Conservation (phyloP, 2,329 filamentous ascomycete species). For the Colletotrichum horii region DNA sequence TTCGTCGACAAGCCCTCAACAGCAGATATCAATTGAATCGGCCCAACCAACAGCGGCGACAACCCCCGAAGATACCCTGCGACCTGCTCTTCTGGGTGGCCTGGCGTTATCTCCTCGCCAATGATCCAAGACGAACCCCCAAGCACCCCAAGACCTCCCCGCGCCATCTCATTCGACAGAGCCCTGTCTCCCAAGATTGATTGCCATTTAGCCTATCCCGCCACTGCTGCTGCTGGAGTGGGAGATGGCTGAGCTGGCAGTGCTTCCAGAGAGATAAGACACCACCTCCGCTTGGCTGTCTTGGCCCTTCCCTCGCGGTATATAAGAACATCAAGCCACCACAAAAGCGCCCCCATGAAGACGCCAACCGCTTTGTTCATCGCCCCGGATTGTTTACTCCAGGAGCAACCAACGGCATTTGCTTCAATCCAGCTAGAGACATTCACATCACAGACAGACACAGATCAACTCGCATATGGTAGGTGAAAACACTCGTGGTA, state of each 20-base stretch:
- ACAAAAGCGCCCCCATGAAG: not conserved
- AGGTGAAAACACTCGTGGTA: constrained; percentile 12
- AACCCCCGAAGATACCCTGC: not conserved
- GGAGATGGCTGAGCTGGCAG: not conserved
- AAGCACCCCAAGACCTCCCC: not conserved
- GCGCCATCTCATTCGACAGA: not conserved
- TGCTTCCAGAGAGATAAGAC: not conserved
- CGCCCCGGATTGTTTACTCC: not conserved
- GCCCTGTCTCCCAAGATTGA: not conserved
- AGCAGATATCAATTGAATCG: not conserved
- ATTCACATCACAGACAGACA: not conserved
- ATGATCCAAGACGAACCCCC: not conserved
- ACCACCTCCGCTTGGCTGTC: not conserved
- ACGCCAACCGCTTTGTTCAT: not conserved
- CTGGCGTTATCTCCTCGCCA: constrained; percentile 1
- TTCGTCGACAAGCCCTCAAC: not conserved
- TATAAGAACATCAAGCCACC: not conserved
- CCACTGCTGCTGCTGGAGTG: not conserved
- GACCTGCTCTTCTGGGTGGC: constrained; percentile 1
- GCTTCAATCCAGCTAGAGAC: not conserved
- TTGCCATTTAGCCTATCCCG: not conserved
- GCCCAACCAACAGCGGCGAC: not conserved
- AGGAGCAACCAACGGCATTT: not conserved
- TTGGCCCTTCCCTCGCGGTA: not conserved
- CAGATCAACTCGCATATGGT: not conserved